Evolutionary conservation across 2,329 filamentous ascomycete species (phyloP).

Genomic region (Curvularia hawaiiensis): DNA sequence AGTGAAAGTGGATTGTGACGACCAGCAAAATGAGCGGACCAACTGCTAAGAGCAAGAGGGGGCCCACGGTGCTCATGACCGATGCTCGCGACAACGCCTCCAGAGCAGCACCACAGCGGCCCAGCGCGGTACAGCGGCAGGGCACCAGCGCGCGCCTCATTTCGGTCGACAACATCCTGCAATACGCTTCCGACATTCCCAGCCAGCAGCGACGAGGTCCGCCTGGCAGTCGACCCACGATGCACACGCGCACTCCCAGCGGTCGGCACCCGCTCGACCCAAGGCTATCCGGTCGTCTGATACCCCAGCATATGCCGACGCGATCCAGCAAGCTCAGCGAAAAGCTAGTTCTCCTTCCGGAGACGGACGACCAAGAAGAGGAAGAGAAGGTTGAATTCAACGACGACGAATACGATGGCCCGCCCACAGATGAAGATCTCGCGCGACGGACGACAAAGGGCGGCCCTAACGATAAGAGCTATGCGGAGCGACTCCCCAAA

Average conservation of each 20-base stretch:
- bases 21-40: constrained; percentile 38
- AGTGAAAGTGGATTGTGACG: constrained; percentile 13
- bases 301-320: constrained; percentile 71
- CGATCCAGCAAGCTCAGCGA: constrained; percentile 94
- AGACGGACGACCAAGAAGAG: constrained; percentile 66
- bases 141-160: constrained; percentile 64
- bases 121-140: constrained; percentile 42
- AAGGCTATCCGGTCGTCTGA: constrained; percentile 61
- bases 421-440: constrained; percentile 70
- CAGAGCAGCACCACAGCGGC: constrained; percentile 31
- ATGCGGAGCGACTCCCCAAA: constrained; percentile 92
- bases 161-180: constrained; percentile 90
- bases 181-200: constrained; percentile 92
- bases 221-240: constrained; percentile 58
- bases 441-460: constrained; percentile 67
- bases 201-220: constrained; percentile 86
- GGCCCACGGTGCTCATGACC: constrained; percentile 56
- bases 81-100: constrained; percentile 58
- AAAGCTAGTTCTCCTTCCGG: constrained; percentile 93
- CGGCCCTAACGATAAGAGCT: constrained; percentile 77
- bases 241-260: constrained; percentile 56
- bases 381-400: constrained; percentile 60
- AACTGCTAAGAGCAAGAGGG: constrained; percentile 46
- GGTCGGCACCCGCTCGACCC: constrained; percentile 59
- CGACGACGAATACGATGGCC: constrained; percentile 61